phyloP scores from a whole-genome alignment of 495 filamentous ascomycete genomes.

The Talaromyces adpressus region DNA sequence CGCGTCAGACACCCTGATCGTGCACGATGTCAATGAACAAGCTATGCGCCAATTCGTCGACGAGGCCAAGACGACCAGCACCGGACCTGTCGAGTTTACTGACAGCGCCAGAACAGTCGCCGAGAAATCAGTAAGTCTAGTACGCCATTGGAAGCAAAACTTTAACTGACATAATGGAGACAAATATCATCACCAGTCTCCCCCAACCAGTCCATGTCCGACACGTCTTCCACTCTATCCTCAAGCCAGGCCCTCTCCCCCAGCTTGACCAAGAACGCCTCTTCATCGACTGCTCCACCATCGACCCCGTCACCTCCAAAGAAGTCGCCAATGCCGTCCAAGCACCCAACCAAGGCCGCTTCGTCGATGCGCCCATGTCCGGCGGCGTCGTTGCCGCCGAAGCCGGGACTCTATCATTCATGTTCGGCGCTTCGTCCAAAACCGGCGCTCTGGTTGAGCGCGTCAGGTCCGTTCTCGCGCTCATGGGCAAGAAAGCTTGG shows the following conservation, averaged over 20 bases:
- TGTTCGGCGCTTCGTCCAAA: conserved; percentile 64
- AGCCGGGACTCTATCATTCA: conserved; percentile 73
- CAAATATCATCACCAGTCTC: conserved; percentile 71
- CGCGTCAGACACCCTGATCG: conserved; percentile 55
- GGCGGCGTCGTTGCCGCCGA: conserved; percentile 79
- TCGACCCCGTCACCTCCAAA: conserved; percentile 71
- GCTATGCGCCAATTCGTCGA: conserved; percentile 51
- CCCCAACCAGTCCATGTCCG: conserved; percentile 77
- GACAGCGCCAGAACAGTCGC: conserved; percentile 53
- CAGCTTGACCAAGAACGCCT: conserved; percentile 43
- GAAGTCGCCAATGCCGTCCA: conserved; percentile 57
- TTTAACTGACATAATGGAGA: conserved; percentile 34
- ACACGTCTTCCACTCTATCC: conserved; percentile 59
- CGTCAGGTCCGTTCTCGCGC: conserved; percentile 54
- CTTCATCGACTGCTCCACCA: conserved; percentile 81
- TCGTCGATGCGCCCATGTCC: conserved; percentile 78
- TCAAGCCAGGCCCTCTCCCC: conserved; percentile 38
- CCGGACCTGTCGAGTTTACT: conserved; percentile 46
- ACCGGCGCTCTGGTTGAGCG: conserved; percentile 47
- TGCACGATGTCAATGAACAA: conserved; percentile 69
- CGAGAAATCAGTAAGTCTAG: conserved; percentile 62
- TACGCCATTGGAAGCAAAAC: too few relatives aligned
- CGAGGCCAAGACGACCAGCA: conserved; percentile 43
- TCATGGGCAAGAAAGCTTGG: conserved; percentile 77
- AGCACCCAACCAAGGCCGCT: conserved; percentile 46